Evolutionary conservation across 805 yeast species (phyloP), one percentile per base, ranked within the genome.

Genomic region (Saccharomycopsis capsularis): DNA sequence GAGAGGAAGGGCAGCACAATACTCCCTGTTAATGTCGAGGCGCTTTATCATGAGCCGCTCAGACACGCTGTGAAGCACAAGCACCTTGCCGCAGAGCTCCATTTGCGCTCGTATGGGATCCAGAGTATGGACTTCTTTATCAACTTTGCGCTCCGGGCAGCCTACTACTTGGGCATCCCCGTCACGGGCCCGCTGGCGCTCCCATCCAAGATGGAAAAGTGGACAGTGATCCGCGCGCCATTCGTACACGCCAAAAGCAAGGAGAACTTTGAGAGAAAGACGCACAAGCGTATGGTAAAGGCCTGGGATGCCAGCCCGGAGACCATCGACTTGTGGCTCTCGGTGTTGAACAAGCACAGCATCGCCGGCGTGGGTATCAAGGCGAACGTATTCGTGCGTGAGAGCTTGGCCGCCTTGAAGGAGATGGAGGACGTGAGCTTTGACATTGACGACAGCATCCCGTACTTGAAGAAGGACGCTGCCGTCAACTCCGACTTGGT

Each of bases 141-240:
- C 25, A 95, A 91, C 65, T 93, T 93, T 65, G 86, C 93, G 3
- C 70, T 85, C 48, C 79, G 99, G 66, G 88, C 89, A 0, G 98
- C 96, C 0, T 93, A 77, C 63, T 93, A 85, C 66, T 69, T 93
- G 57, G 91, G 95, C 6, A 81, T 93, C 56, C 96, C 98, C 16
- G 79, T 85, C 30, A 76, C 81, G 13, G 90, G 89, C 1, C 82
- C 91, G 18, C 73, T 70, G 30, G 85, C 81, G 43, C 64, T 78
- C 55, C 83, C 79, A 55, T 80, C 84, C 2, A 83, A 79, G 62
- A 78, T 81, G 58, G 85, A 91, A 65, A 77, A 89, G 57, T 91
- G 96, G 87, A 93, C 99, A 0, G 96, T 93, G 40, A 89, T 84
- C 60, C 78, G 82, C 63, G 81, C 96, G 2, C 97, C 97, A 1